Conservation (phyloP, 2,329 filamentous ascomycete species). For the Paraconiothyrium sp. region DNA sequence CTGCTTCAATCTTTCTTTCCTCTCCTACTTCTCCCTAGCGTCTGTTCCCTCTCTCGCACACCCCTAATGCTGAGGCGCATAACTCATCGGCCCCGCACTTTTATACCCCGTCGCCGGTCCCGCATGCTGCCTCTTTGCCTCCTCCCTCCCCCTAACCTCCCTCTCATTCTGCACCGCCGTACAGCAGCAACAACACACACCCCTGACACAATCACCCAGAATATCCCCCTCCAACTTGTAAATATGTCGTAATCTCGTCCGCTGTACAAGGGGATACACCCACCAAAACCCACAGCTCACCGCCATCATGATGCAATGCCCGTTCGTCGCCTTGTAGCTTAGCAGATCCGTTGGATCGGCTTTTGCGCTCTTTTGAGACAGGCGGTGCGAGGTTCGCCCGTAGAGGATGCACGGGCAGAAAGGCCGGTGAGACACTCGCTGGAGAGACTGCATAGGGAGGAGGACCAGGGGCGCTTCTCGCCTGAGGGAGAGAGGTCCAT, state of each 20-base stretch:
- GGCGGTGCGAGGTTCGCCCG: constrained; percentile 55
- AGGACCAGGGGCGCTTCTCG: constrained; percentile 39
- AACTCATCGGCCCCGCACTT: constrained; percentile 44
- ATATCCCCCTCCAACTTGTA: constrained; percentile 56
- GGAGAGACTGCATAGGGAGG: constrained; percentile 45
- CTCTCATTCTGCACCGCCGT: constrained; percentile 56
- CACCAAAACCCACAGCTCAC: constrained; percentile 50
- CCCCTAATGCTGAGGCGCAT: constrained; percentile 43
- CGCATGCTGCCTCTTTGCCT: constrained; percentile 50
- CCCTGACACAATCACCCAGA: constrained; percentile 45
- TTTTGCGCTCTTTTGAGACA: constrained; percentile 48
- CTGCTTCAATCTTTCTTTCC: too few relatives aligned
- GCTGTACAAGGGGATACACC: constrained; percentile 49
- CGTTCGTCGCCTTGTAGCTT: constrained; percentile 48
- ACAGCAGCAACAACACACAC: constrained; percentile 55
- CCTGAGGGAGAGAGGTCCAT: constrained; percentile 44
- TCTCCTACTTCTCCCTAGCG: too few relatives aligned
- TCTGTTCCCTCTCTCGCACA: too few relatives aligned
- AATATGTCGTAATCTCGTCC: constrained; percentile 51
- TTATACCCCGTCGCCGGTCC: constrained; percentile 50
- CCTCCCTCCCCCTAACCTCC: constrained; percentile 56
- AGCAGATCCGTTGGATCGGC: constrained; percentile 55
- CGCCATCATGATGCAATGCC: constrained; percentile 51
- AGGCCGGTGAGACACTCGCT: constrained; percentile 51
- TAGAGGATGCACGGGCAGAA: constrained; percentile 57